Evolutionary conservation across 1,139 yeast genomes (phyloP), one percentile per base, ranked within the genome.

Genomic region (Zygoascus hellenicus): DNA sequence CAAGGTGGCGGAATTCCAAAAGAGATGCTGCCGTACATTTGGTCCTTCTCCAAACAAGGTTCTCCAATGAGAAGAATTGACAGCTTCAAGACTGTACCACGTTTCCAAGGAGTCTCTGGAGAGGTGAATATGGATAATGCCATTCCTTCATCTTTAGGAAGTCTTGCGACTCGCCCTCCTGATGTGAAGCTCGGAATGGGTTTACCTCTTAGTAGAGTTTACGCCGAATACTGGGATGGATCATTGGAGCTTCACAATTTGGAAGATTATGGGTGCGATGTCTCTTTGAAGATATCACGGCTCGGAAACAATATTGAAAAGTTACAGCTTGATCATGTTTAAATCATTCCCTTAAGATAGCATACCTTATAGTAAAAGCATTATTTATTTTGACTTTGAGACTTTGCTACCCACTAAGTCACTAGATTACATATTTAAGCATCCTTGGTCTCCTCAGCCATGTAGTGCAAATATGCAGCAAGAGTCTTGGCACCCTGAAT

Each of bases 211-310:
- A 83, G 95, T 58, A 81, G 85, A 55, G 87, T 90, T 0, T 90
- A 90, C 61, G 90, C 96, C 0, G 97, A 90, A 58, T 90, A 90
- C 65, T 90, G 97, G 97, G 92, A 89, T 58, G 97, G 97, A 4
- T 83, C 82, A 46, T 67, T 90, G 45, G 83, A 80, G 55, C 77
- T 90, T 75, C 84, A 83, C 58, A 83, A 95, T 1, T 69, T 90
- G 43, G 92, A 87, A 54, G 97, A 96, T 1, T 87, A 83, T 58
- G 97, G 98, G 2, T 80, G 94, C 43, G 98, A 90, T 62, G 89
- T 94, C 0, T 83, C 83, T 52, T 68, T 92, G 59, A 78, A 83
- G 22, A 70, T 90, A 52, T 83, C 89, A 31, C 85, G 88, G 60
- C 73, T 88, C 49, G 95, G 95, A 34, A 74, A 76, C 56, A 78